Base-by-base conservation (phyloP, 192 early-diverging fungal genomes). In the Ambispora gerdemannii region DNA sequence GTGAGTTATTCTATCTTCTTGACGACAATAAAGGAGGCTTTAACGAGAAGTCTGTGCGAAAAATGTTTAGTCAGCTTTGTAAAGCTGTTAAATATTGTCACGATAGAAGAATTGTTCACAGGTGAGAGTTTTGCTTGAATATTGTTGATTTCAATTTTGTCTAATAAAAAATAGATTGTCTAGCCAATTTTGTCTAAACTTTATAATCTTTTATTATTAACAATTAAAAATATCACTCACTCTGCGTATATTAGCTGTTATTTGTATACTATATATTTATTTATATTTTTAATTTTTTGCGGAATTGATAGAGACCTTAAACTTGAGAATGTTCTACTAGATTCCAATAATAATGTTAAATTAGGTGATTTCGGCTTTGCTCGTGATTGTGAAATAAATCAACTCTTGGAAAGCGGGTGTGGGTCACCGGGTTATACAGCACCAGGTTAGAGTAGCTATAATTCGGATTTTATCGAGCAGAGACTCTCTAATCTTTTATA, bases 351-450 rank as follows among this genome's bases (percentile, higher is more conserved):
- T 72, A 87, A 86, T 50, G 74, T 85, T 64, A 89, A 89, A 62
- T 73, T 89, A 35, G 81, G 80, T 51, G 87, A 89, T 76, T 89
- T 89, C 78, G 87, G 87, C 17, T 89, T 89, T 69, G 82, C 87
- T 8, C 78, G 84, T 13, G 83, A 83, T 58, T 77, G 78, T 28
- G 84, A 86, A 34, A 80, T 74, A 30, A 84, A 83, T 61, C 82
- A 82, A 73, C 65, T 87, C 50, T 70, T 88, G 10, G 87, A 88
- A 70, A 84, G 86, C 1, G 86, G 84, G 64, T 88, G 87, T 62
- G 87, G 87, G 2, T 84, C 83, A 27, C 75, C 85, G 8, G 90
- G 88, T 1, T 93, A 93, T 80, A 87, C 91, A 33, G 88, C 92
- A 15, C 92, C 91, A 59, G 87, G 87, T 88, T n/a, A n/a, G n/a